Evolutionary conservation across 2,329 filamentous ascomycete genomes (phyloP).

Genomic region (Botryotinia narcissicola): DNA sequence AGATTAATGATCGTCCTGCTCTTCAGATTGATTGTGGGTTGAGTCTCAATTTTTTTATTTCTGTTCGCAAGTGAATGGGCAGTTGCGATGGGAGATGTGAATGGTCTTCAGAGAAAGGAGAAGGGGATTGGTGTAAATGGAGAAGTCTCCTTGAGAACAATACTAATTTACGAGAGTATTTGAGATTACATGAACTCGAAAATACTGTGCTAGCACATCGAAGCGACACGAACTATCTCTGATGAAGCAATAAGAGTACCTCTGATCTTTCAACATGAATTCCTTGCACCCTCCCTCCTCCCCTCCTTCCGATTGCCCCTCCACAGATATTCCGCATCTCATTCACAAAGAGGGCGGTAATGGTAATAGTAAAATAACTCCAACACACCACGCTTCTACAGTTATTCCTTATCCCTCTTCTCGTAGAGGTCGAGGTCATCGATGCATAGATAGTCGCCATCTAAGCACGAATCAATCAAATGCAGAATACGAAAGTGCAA

Average conservation of each 20-base stretch:
- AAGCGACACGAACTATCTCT: not conserved
- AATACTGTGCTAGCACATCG: not conserved
- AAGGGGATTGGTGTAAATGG: not conserved
- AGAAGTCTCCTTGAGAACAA: not conserved
- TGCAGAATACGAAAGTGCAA: not conserved
- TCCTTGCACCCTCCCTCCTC: not conserved
- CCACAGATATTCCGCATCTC: not conserved
- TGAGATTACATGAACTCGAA: rapidly evolving
- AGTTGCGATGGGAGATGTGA: not conserved
- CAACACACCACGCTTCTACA: not conserved
- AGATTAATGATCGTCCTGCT: not conserved
- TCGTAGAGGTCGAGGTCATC: not conserved
- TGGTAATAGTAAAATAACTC: not conserved
- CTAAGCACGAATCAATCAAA: not conserved
- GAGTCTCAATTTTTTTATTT: no score
- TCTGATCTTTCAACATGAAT: not conserved
- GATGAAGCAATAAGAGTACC: not conserved
- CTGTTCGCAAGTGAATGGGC: no score
- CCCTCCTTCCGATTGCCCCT: not conserved
- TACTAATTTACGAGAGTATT: not conserved
- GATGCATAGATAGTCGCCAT: not conserved
- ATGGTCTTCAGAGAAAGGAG: not conserved
- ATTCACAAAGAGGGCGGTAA: not conserved
- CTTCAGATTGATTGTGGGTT: not conserved
- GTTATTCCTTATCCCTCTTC: not conserved